Evolutionary conservation across 2,329 filamentous ascomycete species (phyloP).

Genomic region (Aspergillus pseudonomiae): DNA sequence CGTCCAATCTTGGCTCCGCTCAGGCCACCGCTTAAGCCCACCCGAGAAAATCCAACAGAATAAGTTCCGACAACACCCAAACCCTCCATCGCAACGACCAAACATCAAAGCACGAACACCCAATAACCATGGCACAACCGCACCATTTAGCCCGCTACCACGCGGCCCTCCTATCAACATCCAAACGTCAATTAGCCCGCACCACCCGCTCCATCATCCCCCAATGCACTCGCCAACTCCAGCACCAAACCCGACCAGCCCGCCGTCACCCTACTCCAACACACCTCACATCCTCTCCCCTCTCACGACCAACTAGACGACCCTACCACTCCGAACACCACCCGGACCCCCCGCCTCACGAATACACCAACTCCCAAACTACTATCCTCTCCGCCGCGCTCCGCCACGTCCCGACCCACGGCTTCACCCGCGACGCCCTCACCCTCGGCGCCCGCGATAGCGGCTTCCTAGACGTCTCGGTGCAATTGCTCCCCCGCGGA

Average conservation of each 20-base stretch:
- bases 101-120: neutral
- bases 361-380: conserved; percentile 69
- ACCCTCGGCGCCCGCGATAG: conserved; percentile 78
- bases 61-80: neutral
- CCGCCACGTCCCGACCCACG: conserved; percentile 74
- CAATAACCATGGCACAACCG: neutral
- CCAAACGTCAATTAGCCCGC: neutral
- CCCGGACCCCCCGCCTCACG: conserved; percentile 52
- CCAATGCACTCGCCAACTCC: neutral
- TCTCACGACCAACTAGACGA: conserved; percentile 26
- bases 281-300: neutral
- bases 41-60: neutral
- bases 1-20: conserved; percentile 19
- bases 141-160: neutral
- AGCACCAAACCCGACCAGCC: neutral
- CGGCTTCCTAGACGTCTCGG: conserved; percentile 83
- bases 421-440: conserved; percentile 77
- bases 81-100: neutral
- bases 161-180: neutral
- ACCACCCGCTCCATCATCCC: neutral
- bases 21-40: conserved; percentile 22
- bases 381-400: conserved; percentile 82
- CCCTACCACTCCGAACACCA: conserved; percentile 77
- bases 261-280: neutral
- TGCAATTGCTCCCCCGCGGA: conserved; percentile 77